Conservation (phyloP, 1,284 basidiomycete genomes). For the Trametes versicolor region DNA sequence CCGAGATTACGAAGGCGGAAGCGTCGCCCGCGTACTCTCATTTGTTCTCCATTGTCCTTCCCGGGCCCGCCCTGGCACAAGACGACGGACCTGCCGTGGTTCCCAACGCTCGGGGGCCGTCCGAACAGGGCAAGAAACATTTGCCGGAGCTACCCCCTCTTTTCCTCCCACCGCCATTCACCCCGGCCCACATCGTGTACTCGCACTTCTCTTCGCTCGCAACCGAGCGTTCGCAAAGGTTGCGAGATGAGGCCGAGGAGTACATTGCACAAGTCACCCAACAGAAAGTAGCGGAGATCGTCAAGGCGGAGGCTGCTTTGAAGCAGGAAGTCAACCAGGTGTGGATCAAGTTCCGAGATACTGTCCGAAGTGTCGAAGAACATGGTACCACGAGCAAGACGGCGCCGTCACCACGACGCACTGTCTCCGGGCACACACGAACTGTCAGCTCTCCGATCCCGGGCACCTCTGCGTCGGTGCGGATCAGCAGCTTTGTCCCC, state of each 20-base stretch:
- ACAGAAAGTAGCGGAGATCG: constrained; percentile 65
- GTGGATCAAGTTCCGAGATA: constrained; percentile 68
- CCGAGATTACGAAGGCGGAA: constrained; percentile 54
- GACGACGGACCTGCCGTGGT: constrained; percentile 31
- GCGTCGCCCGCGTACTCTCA: constrained; percentile 61
- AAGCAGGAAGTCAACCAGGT: constrained; percentile 67
- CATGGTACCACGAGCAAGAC: constrained; percentile 35
- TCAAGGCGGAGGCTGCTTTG: constrained; percentile 62
- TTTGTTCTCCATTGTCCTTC: constrained; percentile 63
- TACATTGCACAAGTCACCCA: constrained; percentile 64
- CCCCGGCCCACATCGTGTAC: constrained; percentile 79
- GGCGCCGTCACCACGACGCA: constrained; percentile 16
- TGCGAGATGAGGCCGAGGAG: constrained; percentile 67
- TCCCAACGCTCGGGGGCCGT: constrained; percentile 37
- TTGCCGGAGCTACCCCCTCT: constrained; percentile 55
- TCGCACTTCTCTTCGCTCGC: constrained; percentile 69
- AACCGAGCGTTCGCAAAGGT: constrained; percentile 58
- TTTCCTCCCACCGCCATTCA: constrained; percentile 80
- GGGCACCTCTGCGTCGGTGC: constrained; percentile 47
- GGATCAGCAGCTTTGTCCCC: constrained; percentile 67
- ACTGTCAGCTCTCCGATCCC: constrained; percentile 23
- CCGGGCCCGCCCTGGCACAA: constrained; percentile 41
- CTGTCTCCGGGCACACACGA: constrained; percentile 26
- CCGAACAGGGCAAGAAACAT: constrained; percentile 40
- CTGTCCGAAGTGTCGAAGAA: constrained; percentile 58